Base-by-base conservation (phyloP, 2,329 filamentous ascomycete species). In the Penicillium sp. region DNA sequence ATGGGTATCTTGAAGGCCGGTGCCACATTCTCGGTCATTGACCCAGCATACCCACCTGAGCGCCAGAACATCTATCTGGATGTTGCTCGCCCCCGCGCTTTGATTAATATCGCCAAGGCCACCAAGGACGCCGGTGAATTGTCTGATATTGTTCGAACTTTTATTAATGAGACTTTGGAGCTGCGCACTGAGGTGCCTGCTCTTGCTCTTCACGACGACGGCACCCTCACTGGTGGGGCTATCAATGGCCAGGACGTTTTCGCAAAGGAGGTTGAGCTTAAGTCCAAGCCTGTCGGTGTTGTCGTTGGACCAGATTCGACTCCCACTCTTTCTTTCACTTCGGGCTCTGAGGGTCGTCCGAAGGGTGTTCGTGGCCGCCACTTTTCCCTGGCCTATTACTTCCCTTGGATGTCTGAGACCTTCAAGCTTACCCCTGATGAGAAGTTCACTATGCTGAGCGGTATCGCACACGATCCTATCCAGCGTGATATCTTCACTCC, bases 301-400 rank as follows among this genome's bases (percentile, higher is more conserved):
- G 68, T 91, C 4, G 89, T 97, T 11, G 93, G 93, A 0, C 93
- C 93, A 0, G 93, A 97, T 72, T 91, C 88, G 14, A 88, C 81
- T 6, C 88, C 89, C 1, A 96, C 89, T 0, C 78, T 96, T 1
- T 83, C 79, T 24, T 92, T 90, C 70, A 92, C 89, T 1, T 85
- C 81, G 6, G 91, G 92, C 11, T 77, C 75, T 1, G 90, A 95
- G 75, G 91, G 90, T 42, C 80, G 84, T 61, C 92, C 91, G 29
- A 96, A 96, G 79, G 91, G 91, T 63, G 93, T 97, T 11, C 82
- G 87, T 52, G 92, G 93, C 1, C 84, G 93, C 13, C 93, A 97
- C 74, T 97, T 89, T 76, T 89, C 86, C 47, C 78, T 97, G 56
- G 84, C 91, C 1, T 87, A 89, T 65, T 97, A 96, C 77, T 95